These are phyloP conservation scores for Penicillium palitans DNA, from an alignment of 2,329 filamentous ascomycete species.

Conservation along the genomic window DNA sequence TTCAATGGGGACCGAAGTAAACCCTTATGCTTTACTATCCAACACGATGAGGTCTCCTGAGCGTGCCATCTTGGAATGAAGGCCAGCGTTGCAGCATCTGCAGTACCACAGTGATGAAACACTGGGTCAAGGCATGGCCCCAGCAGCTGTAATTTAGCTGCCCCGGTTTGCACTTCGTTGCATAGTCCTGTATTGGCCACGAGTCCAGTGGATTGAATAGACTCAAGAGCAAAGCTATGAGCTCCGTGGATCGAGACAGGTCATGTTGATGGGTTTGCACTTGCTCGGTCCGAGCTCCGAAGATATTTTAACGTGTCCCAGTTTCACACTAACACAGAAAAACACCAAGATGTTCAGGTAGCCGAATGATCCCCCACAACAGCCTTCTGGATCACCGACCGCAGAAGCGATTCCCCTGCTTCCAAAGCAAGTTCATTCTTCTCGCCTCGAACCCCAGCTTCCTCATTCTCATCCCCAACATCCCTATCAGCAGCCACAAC, in stretches of 20 bases:
- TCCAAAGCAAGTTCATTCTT: conserved; percentile 22
- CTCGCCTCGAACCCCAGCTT: conserved; percentile 6
- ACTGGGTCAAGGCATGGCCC: no score
- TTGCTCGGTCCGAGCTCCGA: not conserved
- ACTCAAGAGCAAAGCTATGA: not conserved
- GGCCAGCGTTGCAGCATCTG: not conserved
- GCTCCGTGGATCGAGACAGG: not conserved
- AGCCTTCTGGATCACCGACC: conserved; percentile 33
- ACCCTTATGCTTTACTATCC: not conserved
- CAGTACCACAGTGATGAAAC: not conserved
- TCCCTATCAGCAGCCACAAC: conserved; percentile 29
- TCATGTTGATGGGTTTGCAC: not conserved
- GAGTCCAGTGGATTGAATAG: not conserved
- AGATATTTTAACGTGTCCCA: not conserved
- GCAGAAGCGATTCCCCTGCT: conserved; percentile 37
- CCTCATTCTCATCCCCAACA: conserved; percentile 15
- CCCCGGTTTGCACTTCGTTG: not conserved
- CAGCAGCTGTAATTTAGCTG: not conserved
- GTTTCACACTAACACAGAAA: not conserved
- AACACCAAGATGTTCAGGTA: conserved; percentile 12
- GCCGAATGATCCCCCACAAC: conserved; percentile 20
- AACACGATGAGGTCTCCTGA: no score
- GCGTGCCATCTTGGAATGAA: not conserved
- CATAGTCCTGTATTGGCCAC: not conserved
- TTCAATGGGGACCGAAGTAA: not conserved